These are phyloP conservation scores for Collybiopsis confluens DNA, from an alignment of 768 basidiomycete genomes.

Conservation along the genomic window DNA sequence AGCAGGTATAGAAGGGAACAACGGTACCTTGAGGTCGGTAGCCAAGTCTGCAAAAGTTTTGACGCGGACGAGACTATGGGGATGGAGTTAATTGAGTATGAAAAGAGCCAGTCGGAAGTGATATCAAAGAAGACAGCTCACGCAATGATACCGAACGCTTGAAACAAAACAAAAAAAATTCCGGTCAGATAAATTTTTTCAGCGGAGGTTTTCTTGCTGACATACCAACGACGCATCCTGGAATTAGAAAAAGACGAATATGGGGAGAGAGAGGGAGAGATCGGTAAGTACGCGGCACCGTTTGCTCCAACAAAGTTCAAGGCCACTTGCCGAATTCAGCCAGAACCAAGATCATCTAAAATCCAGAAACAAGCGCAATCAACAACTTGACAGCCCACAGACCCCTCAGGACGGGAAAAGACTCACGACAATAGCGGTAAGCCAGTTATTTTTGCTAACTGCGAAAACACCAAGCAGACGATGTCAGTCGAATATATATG, in stretches of 20 bases:
- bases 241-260: no score
- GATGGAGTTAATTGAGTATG: background rate
- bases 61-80: background rate
- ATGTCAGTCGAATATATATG: no score
- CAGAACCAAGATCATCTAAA: constrained; percentile 16
- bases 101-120: no score
- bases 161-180: no score
- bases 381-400: constrained; percentile 19
- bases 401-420: background rate
- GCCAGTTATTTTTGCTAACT: constrained; percentile 34
- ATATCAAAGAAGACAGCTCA: background rate
- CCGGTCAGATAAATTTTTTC: no score
- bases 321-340: constrained; percentile 23
- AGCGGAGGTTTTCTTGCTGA: background rate
- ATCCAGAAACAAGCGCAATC: constrained; percentile 17
- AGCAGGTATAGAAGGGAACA: no score
- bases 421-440: constrained; percentile 17
- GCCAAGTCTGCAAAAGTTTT: constrained; percentile 5
- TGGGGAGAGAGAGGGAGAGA: no score
- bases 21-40: constrained; percentile 11
- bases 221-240: constrained; percentile 32
- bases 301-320: no score
- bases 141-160: constrained; percentile 7
- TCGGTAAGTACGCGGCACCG: no score
- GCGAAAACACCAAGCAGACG: background rate